These are phyloP conservation scores for Penicillium goetzii DNA, from an alignment of 495 filamentous ascomycete genomes.

Conservation along the genomic window DNA sequence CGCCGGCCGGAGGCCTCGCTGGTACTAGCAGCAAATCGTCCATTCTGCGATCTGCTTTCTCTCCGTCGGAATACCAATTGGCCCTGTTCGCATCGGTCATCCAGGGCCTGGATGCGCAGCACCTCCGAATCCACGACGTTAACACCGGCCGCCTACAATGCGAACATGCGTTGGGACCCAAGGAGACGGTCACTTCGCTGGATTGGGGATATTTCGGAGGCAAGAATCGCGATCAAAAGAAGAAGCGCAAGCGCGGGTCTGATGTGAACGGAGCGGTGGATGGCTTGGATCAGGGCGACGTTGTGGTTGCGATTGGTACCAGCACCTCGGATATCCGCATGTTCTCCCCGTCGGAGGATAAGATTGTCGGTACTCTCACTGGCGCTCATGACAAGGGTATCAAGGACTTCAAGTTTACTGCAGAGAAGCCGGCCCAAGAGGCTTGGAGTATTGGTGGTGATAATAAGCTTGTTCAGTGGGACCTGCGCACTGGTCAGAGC, in stretches of 20 bases:
- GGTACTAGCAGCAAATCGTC: slow-evolving; percentile 51
- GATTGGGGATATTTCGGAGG: slow-evolving; percentile 58
- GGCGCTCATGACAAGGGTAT: slow-evolving; percentile 58
- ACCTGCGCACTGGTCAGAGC: slow-evolving; percentile 51
- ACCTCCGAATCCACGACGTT: slow-evolving; percentile 63
- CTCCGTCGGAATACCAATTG: slow-evolving; percentile 58
- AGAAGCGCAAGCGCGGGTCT: slow-evolving; percentile 59
- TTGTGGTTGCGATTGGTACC: slow-evolving; percentile 59
- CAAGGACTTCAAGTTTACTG: slow-evolving; percentile 60
- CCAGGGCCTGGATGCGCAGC: slow-evolving; percentile 61
- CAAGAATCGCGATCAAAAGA: slow-evolving; percentile 50
- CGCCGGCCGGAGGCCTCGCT: slow-evolving; percentile 44
- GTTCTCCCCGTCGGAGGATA: slow-evolving; percentile 57
- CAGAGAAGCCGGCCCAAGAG: slow-evolving; percentile 42
- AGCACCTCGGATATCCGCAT: slow-evolving; percentile 57
- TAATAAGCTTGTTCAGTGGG: slow-evolving; percentile 64
- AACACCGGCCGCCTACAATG: slow-evolving; percentile 59
- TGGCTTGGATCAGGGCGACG: slow-evolving; percentile 44
- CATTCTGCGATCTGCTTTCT: slow-evolving; percentile 57
- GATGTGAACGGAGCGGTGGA: slow-evolving; percentile 47
- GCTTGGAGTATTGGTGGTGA: slow-evolving; percentile 65
- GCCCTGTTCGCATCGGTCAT: slow-evolving; percentile 64
- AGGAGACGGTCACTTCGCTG: slow-evolving; percentile 57
- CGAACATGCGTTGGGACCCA: slow-evolving; percentile 56
- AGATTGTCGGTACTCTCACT: slow-evolving; percentile 51